Evolutionary conservation across 2,329 filamentous ascomycete genomes (phyloP).

Genomic region (Escovopsis weberi): DNA sequence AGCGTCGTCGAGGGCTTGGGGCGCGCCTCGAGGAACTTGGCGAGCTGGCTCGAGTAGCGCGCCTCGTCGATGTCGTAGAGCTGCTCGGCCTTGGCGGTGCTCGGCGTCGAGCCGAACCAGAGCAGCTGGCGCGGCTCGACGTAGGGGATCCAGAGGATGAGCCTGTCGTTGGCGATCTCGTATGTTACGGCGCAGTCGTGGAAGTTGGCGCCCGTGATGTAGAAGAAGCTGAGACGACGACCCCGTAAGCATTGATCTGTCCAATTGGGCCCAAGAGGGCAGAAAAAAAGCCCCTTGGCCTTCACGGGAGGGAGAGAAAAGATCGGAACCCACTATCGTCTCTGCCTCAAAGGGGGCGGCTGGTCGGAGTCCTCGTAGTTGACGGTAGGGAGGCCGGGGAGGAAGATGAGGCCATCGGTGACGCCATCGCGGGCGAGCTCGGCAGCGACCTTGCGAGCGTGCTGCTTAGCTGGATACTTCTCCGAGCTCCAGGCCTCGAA

Average conservation of each 20-base stretch:
- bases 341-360: slow-evolving; percentile 39
- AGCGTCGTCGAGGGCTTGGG: slow-evolving; percentile 24
- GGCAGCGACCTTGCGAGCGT: slow-evolving; percentile 40
- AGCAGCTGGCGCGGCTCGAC: slow-evolving; percentile 47
- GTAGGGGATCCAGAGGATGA: slow-evolving; percentile 61
- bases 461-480: slow-evolving; percentile 36
- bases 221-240: slow-evolving; percentile 36
- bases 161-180: slow-evolving; percentile 41
- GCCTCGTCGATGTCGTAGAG: slow-evolving; percentile 59
- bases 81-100: slow-evolving; percentile 43
- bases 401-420: slow-evolving; percentile 37
- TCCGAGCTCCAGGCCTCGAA: slow-evolving; percentile 7
- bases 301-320: background rate
- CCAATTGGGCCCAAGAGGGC: background rate
- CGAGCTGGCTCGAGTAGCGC: slow-evolving; percentile 41
- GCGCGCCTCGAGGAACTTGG: slow-evolving; percentile 25
- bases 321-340: slow-evolving; percentile 36
- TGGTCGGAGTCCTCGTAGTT: slow-evolving; percentile 46
- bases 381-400: slow-evolving; percentile 35
- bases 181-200: slow-evolving; percentile 42
- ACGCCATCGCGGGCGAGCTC: slow-evolving; percentile 26
- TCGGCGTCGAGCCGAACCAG: slow-evolving; percentile 49
- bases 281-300: too few relatives aligned
- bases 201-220: slow-evolving; percentile 40
- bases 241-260: background rate